Base-by-base conservation (phyloP, 2,329 filamentous ascomycete species). In the Xylaria sp. region DNA sequence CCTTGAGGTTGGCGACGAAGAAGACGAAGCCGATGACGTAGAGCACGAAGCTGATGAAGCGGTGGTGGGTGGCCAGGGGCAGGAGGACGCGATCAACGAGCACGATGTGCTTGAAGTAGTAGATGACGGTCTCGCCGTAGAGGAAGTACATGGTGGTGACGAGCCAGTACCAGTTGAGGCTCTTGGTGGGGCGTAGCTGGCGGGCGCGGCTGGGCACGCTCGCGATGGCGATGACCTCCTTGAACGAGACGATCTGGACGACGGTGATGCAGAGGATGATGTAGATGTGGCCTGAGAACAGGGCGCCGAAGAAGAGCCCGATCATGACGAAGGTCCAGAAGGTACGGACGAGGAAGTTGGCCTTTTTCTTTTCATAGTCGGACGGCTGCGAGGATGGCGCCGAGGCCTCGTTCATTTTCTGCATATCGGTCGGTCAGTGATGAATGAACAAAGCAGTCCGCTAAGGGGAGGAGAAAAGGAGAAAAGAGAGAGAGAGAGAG, bases 251-350 rank as follows among this genome's bases (percentile, higher is more conserved):
- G 76, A 99, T 94, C 80, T 99, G 95, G 64, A 99, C 85, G 51
- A 91, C 91, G 28, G 95, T 98, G 71, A 97, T 91, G 75, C 97
- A 89, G 72, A 89, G 89, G 75, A 99, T 92, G 76, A 99, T 91
- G 83, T 98, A 99, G 77, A 99, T 93, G 80, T 99, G 95, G 65
- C 95, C 95, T 73, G 94, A 92, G 81, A 97, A 96, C 78, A 99
- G 91, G 68, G 92, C 88, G 60, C 87, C 85, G 79, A 98, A 97
- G 85, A 99, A 99, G 73, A 88, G 86, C 57, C 83, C 91, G 72
- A 99, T 96, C 95, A 99, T 99, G 79, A 97, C 89, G 68, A 99
- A 89, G 3, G 92, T 97, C 95, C 95, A 99, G 83, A 97, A 92
- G 57, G 94, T 94, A 73, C 95, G 89, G 40, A 93, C 96, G 74